Conservation (phyloP, 495 filamentous ascomycete species). For the Jackrogersella multiformis region DNA sequence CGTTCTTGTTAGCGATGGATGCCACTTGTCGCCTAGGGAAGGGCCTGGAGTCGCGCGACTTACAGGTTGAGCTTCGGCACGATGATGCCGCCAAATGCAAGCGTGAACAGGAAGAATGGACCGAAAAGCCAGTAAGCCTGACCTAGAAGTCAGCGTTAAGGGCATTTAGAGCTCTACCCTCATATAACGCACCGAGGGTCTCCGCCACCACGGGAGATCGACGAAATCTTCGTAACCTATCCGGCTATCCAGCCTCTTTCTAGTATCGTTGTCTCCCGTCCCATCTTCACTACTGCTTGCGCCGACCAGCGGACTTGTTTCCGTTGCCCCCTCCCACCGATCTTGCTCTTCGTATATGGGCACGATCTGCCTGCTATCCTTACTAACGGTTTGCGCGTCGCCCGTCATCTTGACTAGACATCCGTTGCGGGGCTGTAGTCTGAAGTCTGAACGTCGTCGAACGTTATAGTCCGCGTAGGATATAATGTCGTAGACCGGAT, state of each 20-base stretch:
- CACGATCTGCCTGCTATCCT: conserved; percentile 23
- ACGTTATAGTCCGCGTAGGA: conserved; percentile 1
- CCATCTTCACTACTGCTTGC: conserved; percentile 25
- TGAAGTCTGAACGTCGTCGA: background rate
- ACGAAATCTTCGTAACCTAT: conserved; percentile 66
- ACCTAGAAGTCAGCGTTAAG: conserved; percentile 23
- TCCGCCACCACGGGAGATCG: conserved; percentile 73
- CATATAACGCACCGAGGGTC: conserved; percentile 67
- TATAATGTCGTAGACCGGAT: conserved; percentile 15
- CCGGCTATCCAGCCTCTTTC: conserved; percentile 46
- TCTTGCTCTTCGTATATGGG: conserved; percentile 37
- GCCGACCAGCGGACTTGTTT: conserved; percentile 54
- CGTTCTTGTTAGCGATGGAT: conserved; percentile 20
- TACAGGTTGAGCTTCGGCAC: conserved; percentile 81
- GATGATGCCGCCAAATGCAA: conserved; percentile 83
- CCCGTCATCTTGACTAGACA: conserved; percentile 29
- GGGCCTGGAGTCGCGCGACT: conserved; percentile 13
- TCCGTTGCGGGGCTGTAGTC: background rate
- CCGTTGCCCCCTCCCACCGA: conserved; percentile 45
- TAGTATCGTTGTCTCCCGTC: conserved; percentile 4
- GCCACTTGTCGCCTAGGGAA: background rate
- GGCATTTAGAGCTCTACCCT: background rate
- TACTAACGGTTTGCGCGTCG: conserved; percentile 18
- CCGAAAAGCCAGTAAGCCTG: conserved; percentile 87
- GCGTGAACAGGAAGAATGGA: conserved; percentile 76